phyloP scores from a whole-genome alignment of 2,329 filamentous ascomycete genomes.

The Diaporthe nobilis region DNA sequence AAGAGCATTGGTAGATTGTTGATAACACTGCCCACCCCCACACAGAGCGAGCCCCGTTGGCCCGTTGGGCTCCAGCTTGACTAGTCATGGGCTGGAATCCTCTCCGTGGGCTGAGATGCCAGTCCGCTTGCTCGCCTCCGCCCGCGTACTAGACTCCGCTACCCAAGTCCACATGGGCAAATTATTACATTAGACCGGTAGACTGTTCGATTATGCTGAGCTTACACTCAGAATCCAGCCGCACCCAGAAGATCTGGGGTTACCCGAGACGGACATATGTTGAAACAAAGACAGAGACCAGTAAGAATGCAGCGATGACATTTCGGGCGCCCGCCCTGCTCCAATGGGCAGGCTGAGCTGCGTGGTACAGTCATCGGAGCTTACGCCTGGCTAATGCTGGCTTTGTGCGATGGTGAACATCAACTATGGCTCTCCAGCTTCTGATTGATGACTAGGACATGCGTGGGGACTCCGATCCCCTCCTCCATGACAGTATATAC shows the following conservation, averaged over 20 bases:
- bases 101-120: slow-evolving; percentile 11
- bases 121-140: slow-evolving; percentile 14
- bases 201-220: neutral
- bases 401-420: slow-evolving; percentile 23
- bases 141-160: neutral
- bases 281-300: slow-evolving; percentile 16
- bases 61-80: neutral
- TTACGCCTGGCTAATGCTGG: slow-evolving; percentile 18
- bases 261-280: slow-evolving; percentile 35
- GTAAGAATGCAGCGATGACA: slow-evolving; percentile 15
- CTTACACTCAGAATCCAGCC: slow-evolving; percentile 14
- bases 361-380: slow-evolving; percentile 25
- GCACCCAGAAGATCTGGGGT: slow-evolving; percentile 23
- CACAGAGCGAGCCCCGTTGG: neutral
- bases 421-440: neutral
- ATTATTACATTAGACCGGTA: slow-evolving; percentile 1
- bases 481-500: slow-evolving; percentile 11
- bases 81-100: neutral
- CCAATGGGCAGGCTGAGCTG: slow-evolving; percentile 27
- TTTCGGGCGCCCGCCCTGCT: slow-evolving; percentile 25
- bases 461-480: slow-evolving; percentile 32
- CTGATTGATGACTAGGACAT: slow-evolving; percentile 4
- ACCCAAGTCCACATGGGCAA: neutral
- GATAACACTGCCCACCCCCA: neutral
- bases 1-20: neutral